Base-by-base conservation (phyloP, 139 green algal species). In the Parachlorella kessleri region DNA sequence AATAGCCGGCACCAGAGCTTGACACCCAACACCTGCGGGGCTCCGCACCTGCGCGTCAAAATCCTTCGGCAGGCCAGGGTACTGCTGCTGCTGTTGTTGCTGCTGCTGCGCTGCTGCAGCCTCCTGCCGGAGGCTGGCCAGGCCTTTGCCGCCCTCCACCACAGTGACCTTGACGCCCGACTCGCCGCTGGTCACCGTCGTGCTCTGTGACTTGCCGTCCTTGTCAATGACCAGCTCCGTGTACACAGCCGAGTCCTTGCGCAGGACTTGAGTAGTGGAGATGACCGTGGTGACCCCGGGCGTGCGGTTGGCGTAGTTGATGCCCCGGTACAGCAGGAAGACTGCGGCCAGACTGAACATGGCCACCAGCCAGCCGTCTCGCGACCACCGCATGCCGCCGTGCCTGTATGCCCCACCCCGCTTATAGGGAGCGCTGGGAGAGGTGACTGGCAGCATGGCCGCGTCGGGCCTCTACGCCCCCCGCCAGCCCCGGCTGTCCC, bases 41-140 rank as follows among this genome's bases (percentile, higher is more conserved):
- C n/a, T n/a, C n/a, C 75, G 2, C 65, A 73, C 75, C 75, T 77
- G 48, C 39, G 77, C 55, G 66, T 82, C 77, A 33, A 77, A 82
- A 24, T 73, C 77, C 3, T 32, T 28, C 0, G 77, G 77, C 23
- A 82, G 77, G 2, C 77, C 77, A 1, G 75, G 74, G 66, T 68
- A 81, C 74, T 71, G 64, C 41, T 80, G 74, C 64, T 66, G 32
- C 37, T 28, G 6, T 1, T 18, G 32, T 40, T 48, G 40, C 63
- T 54, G 30, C 54, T 55, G 70, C 70, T 33, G 70, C 37, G 24
- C 59, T 30, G 59, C 59, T 6, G 23, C 18, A 37, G 10, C 38
- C 67, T 5, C 2, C 41, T 72, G 28, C 42, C 59, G 53, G 8
- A 30, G 26, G 32, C 14, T 48, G 5, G 28, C 70, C 39, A 14